Conservation (phyloP, 2,329 filamentous ascomycete genomes). For the Fusarium floridanum region DNA sequence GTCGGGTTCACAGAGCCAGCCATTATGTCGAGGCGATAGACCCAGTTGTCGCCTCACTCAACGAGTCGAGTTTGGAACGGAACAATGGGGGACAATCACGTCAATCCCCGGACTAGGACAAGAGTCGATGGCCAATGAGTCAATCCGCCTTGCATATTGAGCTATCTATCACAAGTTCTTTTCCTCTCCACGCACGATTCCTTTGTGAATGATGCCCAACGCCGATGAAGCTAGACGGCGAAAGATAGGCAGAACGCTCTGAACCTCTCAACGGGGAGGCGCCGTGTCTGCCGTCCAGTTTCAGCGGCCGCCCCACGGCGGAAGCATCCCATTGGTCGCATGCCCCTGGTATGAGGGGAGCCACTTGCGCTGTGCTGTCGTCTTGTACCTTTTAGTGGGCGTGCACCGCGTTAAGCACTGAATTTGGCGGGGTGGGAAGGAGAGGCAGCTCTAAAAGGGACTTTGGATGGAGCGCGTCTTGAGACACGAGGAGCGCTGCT, state of each 20-base stretch:
- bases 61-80: slow-evolving; percentile 17
- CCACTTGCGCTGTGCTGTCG: slow-evolving; percentile 13
- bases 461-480: slow-evolving; percentile 33
- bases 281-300: slow-evolving; percentile 29
- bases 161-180: not conserved
- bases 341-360: slow-evolving; percentile 21
- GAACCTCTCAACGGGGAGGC: slow-evolving; percentile 24
- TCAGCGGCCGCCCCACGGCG: slow-evolving; percentile 3
- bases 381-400: slow-evolving; percentile 42
- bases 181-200: slow-evolving; percentile 1
- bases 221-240: not conserved
- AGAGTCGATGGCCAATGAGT: slow-evolving; percentile 18
- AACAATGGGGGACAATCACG: slow-evolving; percentile 18
- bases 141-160: slow-evolving; percentile 7
- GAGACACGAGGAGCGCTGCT: slow-evolving; percentile 42
- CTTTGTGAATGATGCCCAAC: slow-evolving; percentile 8
- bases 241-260: not conserved
- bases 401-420: slow-evolving; percentile 44
- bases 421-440: slow-evolving; percentile 38
- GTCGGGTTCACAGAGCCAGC: slow-evolving; percentile 21
- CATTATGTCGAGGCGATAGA: slow-evolving; percentile 28
- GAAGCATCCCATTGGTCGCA: slow-evolving; percentile 40
- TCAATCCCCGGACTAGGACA: slow-evolving; percentile 15
- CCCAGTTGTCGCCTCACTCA: slow-evolving; percentile 36
- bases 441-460: slow-evolving; percentile 41